Percentiles rank a stretch among this genome's conserved stretches.
Evolutionary conservation across 306 rosid genomes (phyloP).

Genomic region (Fragaria vesca): DNA sequence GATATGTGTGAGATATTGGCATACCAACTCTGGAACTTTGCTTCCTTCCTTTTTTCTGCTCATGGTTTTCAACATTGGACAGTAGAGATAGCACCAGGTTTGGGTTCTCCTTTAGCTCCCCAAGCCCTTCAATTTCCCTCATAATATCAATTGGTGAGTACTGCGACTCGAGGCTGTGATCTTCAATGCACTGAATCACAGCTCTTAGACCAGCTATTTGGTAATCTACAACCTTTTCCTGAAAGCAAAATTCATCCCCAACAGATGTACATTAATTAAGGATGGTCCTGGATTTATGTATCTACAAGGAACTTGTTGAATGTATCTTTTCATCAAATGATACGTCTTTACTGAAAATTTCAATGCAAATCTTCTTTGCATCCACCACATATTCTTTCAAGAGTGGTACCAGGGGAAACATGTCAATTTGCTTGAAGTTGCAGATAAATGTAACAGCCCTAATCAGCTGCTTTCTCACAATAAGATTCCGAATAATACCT

Average conservation of each 20-base stretch:
- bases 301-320: not conserved
- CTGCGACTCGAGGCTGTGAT: constrained; percentile 39
- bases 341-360: not conserved
- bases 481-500: no score
- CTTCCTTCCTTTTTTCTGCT: not conserved
- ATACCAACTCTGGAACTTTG: not conserved
- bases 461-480: no score
- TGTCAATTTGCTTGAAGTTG: no score
- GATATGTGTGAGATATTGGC: not conserved
- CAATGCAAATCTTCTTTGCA: no score
- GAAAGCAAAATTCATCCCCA: constrained; percentile 4
- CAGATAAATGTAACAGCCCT: constrained; percentile 61
- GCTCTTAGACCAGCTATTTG: constrained; percentile 38
- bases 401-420: constrained; percentile 37
- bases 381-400: constrained; percentile 26
- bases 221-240: constrained; percentile 37
- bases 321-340: constrained; percentile 33
- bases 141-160: constrained; percentile 30
- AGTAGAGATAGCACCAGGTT: not conserved
- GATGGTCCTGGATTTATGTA: not conserved
- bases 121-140: constrained; percentile 28
- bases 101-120: constrained; percentile 19
- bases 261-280: not conserved
- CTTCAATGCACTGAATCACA: constrained; percentile 43
- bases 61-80: not conserved